Evolutionary conservation across 2,329 filamentous ascomycete species (phyloP).

Genomic region (Coniochaeta pulveracea): DNA sequence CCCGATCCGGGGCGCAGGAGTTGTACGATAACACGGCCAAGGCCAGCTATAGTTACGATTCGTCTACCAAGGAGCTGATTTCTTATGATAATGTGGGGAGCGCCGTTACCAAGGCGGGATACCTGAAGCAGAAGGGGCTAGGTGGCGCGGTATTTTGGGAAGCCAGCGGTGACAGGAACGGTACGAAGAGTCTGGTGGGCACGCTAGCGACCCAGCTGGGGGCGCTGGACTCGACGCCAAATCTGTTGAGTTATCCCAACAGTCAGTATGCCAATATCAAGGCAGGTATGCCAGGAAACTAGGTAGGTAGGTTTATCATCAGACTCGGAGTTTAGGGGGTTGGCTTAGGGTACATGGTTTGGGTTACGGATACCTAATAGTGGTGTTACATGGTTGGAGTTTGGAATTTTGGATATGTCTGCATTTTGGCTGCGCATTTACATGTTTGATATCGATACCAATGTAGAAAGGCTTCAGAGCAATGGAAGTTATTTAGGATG

Average conservation of each 20-base stretch:
- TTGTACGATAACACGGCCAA: slow-evolving; percentile 42
- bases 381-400: too few species aligned
- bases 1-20: slow-evolving; percentile 45
- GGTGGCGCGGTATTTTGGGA: slow-evolving; percentile 84
- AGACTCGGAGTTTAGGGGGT: too few species aligned
- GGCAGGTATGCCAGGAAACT: slow-evolving; percentile 15
- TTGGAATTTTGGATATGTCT: too few species aligned
- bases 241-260: slow-evolving; percentile 42
- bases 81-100: slow-evolving; percentile 56
- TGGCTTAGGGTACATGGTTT: too few species aligned
- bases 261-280: slow-evolving; percentile 49
- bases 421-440: too few species aligned
- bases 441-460: too few species aligned
- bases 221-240: slow-evolving; percentile 34
- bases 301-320: too few species aligned
- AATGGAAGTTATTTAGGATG: too few species aligned
- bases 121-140: slow-evolving; percentile 46
- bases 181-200: slow-evolving; percentile 44
- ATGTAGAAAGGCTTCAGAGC: too few species aligned
- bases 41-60: slow-evolving; percentile 64
- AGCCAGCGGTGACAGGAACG: slow-evolving; percentile 51
- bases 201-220: slow-evolving; percentile 35
- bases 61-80: slow-evolving; percentile 46
- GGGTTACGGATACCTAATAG: too few species aligned
- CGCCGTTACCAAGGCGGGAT: slow-evolving; percentile 49